Base-by-base conservation (phyloP, 1,139 yeast species). In the Yueomyces sp. region DNA sequence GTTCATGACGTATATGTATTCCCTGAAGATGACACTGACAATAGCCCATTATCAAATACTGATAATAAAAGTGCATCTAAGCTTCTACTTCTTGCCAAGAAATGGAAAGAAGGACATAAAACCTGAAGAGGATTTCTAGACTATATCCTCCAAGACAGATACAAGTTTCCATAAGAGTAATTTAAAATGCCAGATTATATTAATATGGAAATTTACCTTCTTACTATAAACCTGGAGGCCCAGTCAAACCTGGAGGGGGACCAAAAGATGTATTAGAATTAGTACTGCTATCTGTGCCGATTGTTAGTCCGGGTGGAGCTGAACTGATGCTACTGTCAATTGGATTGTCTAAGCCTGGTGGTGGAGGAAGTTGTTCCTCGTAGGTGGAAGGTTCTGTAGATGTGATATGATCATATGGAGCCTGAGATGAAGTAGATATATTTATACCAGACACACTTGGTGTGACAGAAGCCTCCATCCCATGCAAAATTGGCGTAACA, bases 1-100 rank as follows among this genome's bases (percentile, higher is more conserved):
- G 89, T 81, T 51, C 70, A 70, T 50, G 57, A 69, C 44, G 89
- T 78, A 46, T 83, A 79, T 59, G 65, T 75, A 3, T 86, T 83
- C 57, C 87, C 93, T 1, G 79, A 75, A 42, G 82, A 77, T 50
- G 32, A 19, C 2, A 66, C 61, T 39, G 54, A 59, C 41, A 54
- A 50, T 39, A 7, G 2, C 11, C 9, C 11, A 30, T 30, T 30
- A 7, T 2, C 32, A 30, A 30, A 7, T 30, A 59, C 66, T 1
- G 60, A 19, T 2, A 19, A 19, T 19, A 19, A 19, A 19, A 19
- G 63, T 41, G 60, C 75, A 46, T 66, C 72, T 45, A 74, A 72
- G 52, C 75, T 83, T 46, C 65, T 81, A 60, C 76, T 71, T 45
- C 74, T 75, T 56, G 91, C 86, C 8, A 72, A 69, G 57, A 72